Conservation (phyloP, 2,329 filamentous ascomycete species). For the Aspergillus tamarii region DNA sequence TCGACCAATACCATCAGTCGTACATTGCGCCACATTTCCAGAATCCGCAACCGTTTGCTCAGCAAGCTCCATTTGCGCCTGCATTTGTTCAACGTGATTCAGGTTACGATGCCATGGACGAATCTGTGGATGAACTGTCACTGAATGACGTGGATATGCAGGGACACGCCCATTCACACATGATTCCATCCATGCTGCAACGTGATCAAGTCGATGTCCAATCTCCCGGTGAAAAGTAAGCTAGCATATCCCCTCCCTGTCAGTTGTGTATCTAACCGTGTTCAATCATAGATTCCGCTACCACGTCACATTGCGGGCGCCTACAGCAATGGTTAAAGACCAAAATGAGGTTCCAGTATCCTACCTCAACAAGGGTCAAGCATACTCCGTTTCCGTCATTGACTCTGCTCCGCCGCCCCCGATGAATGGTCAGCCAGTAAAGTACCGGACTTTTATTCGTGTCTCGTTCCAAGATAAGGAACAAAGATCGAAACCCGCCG, state of each 20-base stretch:
- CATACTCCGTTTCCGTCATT: constrained; percentile 82
- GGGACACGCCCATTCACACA: constrained; percentile 57
- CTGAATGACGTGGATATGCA: constrained; percentile 59
- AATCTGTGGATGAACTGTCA: constrained; percentile 66
- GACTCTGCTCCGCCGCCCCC: constrained; percentile 71
- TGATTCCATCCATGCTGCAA: constrained; percentile 33
- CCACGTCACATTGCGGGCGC: constrained; percentile 85
- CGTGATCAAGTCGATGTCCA: constrained; percentile 31
- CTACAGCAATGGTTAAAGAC: constrained; percentile 90
- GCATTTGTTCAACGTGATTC: constrained; percentile 82
- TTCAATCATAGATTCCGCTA: constrained; percentile 70
- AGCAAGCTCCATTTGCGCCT: constrained; percentile 68
- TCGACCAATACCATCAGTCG: constrained; percentile 68
- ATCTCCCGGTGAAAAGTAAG: constrained; percentile 57
- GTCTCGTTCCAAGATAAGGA: constrained; percentile 97
- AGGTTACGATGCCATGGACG: constrained; percentile 77
- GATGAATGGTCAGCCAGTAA: constrained; percentile 62
- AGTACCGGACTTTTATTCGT: constrained; percentile 89
- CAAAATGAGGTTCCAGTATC: constrained; percentile 92
- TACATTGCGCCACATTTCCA: constrained; percentile 63
- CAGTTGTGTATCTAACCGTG: constrained; percentile 19
- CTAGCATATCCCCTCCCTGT: constrained; percentile 9
- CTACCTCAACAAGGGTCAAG: constrained; percentile 96
- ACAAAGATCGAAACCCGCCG: constrained; percentile 78
- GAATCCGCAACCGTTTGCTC: constrained; percentile 72